Conservation (phyloP, 1,284 basidiomycete genomes). For the Phellopilus nigrolimitatus region DNA sequence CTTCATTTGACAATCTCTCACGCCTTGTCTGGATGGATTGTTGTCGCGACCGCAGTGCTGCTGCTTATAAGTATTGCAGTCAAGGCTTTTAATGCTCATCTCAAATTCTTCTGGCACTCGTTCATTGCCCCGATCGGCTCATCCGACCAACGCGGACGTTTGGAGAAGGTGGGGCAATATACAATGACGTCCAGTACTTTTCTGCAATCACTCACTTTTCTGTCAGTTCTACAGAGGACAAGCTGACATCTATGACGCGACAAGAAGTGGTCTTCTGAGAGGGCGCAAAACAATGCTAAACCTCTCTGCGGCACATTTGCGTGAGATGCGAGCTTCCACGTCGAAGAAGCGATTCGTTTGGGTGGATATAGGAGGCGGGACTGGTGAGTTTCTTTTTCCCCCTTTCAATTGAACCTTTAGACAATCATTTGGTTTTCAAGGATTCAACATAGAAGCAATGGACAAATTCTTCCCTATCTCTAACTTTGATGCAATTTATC, state of each 20-base stretch:
- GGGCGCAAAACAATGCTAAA: conserved; percentile 68
- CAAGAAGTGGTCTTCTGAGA: conserved; percentile 55
- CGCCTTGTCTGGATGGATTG: conserved; percentile 3
- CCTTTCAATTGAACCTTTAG: not conserved
- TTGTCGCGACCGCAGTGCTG: conserved; percentile 9
- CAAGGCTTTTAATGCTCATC: conserved; percentile 32
- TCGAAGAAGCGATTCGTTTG: conserved; percentile 58
- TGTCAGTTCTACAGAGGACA: conserved; percentile 62
- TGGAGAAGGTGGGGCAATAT: conserved; percentile 38
- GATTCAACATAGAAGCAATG: conserved; percentile 84
- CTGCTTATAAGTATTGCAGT: conserved; percentile 25
- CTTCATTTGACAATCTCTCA: conserved; percentile 8
- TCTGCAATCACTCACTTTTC: not conserved
- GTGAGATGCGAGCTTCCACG: conserved; percentile 38
- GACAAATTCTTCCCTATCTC: conserved; percentile 62
- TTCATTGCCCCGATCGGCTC: conserved; percentile 39
- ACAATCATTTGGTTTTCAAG: conserved; percentile 28
- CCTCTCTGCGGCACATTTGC: conserved; percentile 66
- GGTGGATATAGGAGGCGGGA: conserved; percentile 83
- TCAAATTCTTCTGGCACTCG: conserved; percentile 46
- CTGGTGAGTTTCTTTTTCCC: conserved; percentile 42
- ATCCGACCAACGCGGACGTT: conserved; percentile 37
- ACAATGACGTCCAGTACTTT: not conserved
- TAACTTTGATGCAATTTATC: conserved; percentile 68
- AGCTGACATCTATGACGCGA: conserved; percentile 67